Evolutionary conservation across 495 filamentous ascomycete species (phyloP), one percentile per base, ranked within the genome.

Genomic region (Neurospora hispaniola): DNA sequence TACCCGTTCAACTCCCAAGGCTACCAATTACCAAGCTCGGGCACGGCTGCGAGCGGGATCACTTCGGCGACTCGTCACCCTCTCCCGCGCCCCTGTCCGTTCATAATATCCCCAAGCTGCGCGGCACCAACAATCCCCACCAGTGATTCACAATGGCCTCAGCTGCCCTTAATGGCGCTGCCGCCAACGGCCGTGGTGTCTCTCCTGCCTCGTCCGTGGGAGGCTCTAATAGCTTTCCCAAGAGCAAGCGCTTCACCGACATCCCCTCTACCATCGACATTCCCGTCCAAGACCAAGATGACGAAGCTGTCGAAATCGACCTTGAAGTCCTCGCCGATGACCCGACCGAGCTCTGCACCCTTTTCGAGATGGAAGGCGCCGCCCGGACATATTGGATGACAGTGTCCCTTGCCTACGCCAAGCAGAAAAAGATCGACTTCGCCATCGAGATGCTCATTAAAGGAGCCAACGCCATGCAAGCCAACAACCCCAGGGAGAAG

Each of bases 341-440:
- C 76, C 95, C 95, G 3, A 97, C 94, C 43, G 96, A 99, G 82
- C 87, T 99, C 11, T 98, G 96, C 82, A 93, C 92, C 3, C 85
- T 98, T 46, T 87, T 99, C 71, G 96, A 98, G 80, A 96, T 94
- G 74, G 96, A 98, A 79, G 88, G 90, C 73, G 93, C 93, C 4
- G 91, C 91, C 23, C 90, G 94, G 74, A 91, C 89, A 41, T 95
- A 94, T 78, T 99, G 96, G 96, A 94, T 98, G 85, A 93, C 92
- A 16, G 94, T 98, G 74, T 92, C 96, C 41, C 87, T 98, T 42
- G 96, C 95, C n/a, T 98, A 99, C 78, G 94, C 95, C 38, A 98
- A 98, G 82, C 94, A 97, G 81, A 88, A 90, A 44, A 95, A 97
- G 82, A 87, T 94, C 59, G 94, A 97, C 76, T 92, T 93, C 81